A percentile compares a stretch with the other conserved stretches of the same genome.
Evolutionary conservation across 331 rosid species (phyloP).

Genomic region (Dryas integrifolia): DNA sequence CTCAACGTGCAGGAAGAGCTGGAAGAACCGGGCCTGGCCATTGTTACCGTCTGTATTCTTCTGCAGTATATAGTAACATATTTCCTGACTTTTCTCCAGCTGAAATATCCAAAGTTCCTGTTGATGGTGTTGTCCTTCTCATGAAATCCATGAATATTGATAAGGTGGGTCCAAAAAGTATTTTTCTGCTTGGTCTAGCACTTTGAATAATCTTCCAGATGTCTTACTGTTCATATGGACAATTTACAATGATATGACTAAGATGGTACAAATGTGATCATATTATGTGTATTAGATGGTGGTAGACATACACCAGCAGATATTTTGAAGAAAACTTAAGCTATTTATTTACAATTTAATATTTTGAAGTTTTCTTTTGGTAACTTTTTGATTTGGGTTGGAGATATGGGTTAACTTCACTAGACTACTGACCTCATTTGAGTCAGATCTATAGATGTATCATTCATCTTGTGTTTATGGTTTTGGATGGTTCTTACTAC

Average conservation of each 20-base stretch:
- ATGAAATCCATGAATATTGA: constrained; percentile 78
- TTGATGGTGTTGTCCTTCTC: constrained; percentile 77
- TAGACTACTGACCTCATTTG: neutral
- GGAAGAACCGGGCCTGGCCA: constrained; percentile 95
- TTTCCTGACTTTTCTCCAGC: constrained; percentile 66
- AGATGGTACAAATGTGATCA: neutral
- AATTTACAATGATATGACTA: neutral
- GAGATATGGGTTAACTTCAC: neutral
- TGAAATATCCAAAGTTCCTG: constrained; percentile 75
- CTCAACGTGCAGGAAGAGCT: constrained; percentile 82
- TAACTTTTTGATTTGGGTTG: neutral
- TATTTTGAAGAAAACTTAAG: neutral
- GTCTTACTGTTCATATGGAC: neutral
- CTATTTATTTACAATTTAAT: neutral
- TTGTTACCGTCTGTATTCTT: constrained; percentile 76
- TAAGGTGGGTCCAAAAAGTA: constrained; percentile 45
- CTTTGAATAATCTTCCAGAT: neutral
- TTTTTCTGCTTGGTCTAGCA: constrained; percentile 14
- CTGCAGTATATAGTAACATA: constrained; percentile 64
- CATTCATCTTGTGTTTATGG: neutral
- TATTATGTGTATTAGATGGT: neutral
- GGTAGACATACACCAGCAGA: neutral
- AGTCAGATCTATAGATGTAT: neutral
- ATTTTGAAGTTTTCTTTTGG: neutral
- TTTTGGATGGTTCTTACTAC: constrained; percentile 7